Evolutionary conservation across 495 filamentous ascomycete species (phyloP).

Genomic region (Hapsidospora chrysogenum): DNA sequence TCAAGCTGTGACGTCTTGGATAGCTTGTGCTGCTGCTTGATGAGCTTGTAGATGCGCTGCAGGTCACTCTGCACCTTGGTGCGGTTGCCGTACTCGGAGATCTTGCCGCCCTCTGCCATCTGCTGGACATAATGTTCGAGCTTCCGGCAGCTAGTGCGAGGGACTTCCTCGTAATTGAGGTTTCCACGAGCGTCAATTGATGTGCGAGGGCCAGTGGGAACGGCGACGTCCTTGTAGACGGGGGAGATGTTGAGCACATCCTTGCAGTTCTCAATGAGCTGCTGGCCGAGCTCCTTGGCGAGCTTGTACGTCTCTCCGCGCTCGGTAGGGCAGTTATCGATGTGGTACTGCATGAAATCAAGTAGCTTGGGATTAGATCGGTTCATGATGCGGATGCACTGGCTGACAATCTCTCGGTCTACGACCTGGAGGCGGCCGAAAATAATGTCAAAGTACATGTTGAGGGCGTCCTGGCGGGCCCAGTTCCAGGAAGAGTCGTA

Average conservation of each 20-base stretch:
- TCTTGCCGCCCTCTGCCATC: slow-evolving; percentile 96
- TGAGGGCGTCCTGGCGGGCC: slow-evolving; percentile 90
- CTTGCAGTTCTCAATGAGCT: slow-evolving; percentile 94
- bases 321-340: slow-evolving; percentile 95
- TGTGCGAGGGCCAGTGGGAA: slow-evolving; percentile 84
- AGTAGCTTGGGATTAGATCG: slow-evolving; percentile 86
- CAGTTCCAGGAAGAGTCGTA: slow-evolving; percentile 99
- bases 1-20: slow-evolving; percentile 88
- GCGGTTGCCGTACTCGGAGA: slow-evolving; percentile 95
- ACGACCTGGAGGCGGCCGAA: slow-evolving; percentile 86
- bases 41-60: slow-evolving; percentile 86
- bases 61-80: slow-evolving; percentile 96
- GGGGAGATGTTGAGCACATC: slow-evolving; percentile 71
- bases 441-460: slow-evolving; percentile 99
- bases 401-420: slow-evolving; percentile 94
- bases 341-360: slow-evolving; percentile 99
- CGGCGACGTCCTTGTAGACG: slow-evolving; percentile 85
- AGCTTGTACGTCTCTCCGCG: slow-evolving; percentile 94
- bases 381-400: slow-evolving; percentile 98
- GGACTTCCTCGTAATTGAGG: slow-evolving; percentile 73
- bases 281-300: slow-evolving; percentile 85
- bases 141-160: slow-evolving; percentile 83
- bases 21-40: slow-evolving; percentile 90
- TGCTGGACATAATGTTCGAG: slow-evolving; percentile 97
- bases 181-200: slow-evolving; percentile 80